Percentiles rank a stretch among this genome's conserved stretches.
Evolutionary conservation across 441 rosid genomes (phyloP).

Genomic region (Kokia cookei): DNA sequence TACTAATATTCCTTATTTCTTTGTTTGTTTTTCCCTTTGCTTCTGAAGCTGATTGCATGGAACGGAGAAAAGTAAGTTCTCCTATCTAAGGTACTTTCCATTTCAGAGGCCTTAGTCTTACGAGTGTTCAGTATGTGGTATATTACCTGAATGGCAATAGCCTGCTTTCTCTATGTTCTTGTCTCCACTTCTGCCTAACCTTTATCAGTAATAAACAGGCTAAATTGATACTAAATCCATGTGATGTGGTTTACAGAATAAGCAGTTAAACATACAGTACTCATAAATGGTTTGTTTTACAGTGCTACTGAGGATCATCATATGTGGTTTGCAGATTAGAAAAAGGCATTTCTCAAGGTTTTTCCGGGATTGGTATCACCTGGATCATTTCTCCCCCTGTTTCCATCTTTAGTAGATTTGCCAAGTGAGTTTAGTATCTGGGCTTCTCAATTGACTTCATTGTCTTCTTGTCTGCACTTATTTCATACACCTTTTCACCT

Average conservation of each 20-base stretch:
- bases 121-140: neutral
- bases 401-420: conserved; percentile 81
- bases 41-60: conserved; percentile 92
- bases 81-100: neutral
- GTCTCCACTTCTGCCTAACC: neutral
- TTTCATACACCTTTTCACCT: neutral
- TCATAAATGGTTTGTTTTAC: neutral
- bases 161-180: neutral
- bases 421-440: conserved; percentile 54
- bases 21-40: conserved; percentile 88
- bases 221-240: neutral
- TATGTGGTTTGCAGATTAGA: conserved; percentile 52
- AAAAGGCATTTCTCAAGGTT: conserved; percentile 58
- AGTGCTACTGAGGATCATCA: neutral
- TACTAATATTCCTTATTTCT: conserved; percentile 10
- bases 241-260: neutral
- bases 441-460: neutral
- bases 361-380: conserved; percentile 78
- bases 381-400: conserved; percentile 87
- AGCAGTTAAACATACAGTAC: neutral
- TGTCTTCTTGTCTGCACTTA: neutral
- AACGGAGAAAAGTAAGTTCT: conserved; percentile 78
- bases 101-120: neutral
- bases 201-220: neutral
- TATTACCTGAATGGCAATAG: neutral